These are phyloP conservation scores for Allium sativum DNA, from an alignment of 106 monocot species.

Conservation along the genomic window DNA sequence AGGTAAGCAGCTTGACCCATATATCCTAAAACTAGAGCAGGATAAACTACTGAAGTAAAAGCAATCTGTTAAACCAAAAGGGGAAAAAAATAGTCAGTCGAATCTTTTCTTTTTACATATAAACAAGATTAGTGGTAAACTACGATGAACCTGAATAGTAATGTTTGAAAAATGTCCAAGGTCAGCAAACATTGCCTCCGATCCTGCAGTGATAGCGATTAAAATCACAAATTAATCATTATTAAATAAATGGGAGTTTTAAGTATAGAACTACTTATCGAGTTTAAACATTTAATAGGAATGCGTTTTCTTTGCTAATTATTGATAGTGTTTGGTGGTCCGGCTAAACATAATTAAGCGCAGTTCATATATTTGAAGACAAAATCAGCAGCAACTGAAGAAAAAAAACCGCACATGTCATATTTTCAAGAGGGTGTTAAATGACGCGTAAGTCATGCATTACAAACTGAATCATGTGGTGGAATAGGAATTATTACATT, in stretches of 20 bases:
- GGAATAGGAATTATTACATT: too few species aligned
- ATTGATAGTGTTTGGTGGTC: too few species aligned
- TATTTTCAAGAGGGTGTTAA: too few species aligned
- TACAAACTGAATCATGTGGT: too few species aligned
- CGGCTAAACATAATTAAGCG: too few species aligned
- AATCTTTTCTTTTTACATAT: background rate
- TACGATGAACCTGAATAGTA: constrained; percentile 46
- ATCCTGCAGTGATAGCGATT: constrained; percentile 28
- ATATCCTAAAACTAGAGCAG: constrained; percentile 59
- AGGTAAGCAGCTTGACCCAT: constrained; percentile 80
- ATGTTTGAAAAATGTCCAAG: constrained; percentile 61
- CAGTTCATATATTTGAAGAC: too few species aligned
- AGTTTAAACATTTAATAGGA: too few species aligned
- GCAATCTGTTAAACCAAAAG: constrained; percentile 28
- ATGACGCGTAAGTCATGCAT: too few species aligned
- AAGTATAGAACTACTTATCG: too few species aligned
- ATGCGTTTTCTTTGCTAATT: too few species aligned
- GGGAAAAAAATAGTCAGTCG: background rate
- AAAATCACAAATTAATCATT: background rate
- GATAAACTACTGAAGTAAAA: constrained; percentile 59
- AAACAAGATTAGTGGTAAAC: background rate
- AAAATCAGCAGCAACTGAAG: too few species aligned
- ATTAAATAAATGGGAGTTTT: background rate
- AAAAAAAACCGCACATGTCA: too few species aligned
- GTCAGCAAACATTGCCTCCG: constrained; percentile 82